Base-by-base conservation (phyloP, 2,329 filamentous ascomycete genomes). In the Aspergillus niger region DNA sequence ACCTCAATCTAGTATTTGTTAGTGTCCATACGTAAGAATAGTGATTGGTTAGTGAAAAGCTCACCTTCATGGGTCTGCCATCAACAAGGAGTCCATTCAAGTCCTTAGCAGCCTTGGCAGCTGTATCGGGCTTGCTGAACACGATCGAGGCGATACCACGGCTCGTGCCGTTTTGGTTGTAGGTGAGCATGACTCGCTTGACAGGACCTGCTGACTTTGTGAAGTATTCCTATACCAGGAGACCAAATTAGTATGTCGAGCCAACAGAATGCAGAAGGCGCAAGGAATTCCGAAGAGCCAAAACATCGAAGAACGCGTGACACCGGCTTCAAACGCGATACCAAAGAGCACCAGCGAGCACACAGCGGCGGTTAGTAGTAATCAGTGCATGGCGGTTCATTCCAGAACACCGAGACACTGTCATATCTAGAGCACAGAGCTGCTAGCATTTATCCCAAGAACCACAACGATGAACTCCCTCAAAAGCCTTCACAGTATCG, bases 81-180 rank as follows among this genome's bases (percentile, higher is more conserved):
- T 99, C 95, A 62, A 99, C 92, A 57, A 95, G 86, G 61, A 97
- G 86, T 64, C 92, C 92, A 72, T 99, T 96, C 69, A 96, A 83
- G 65, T 89, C 87, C 71, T 89, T 85, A 70, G 92, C 91, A 63
- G 95, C 95, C 79, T 92, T 91, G 74, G 87, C 87, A 67, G 94
- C 95, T 66, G 90, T 91, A 68, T 92, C 91, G 26, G 89, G 80
- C 72, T 91, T 91, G 76, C 80, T 80, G 82, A 99, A 99, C 65
- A 89, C 88, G 70, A 99, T 90, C 57, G 92, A 95, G 70, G 93
- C 93, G 74, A 94, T 91, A 67, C 95, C 95, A 74, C 92, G 91
- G 84, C 93, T 97, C 69, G 89, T 86, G 66, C 94, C 94, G 75
- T 91, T 92, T 66, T 94, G 91, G 72, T 94, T 95, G 80, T 99